These are phyloP conservation scores for Salix koriyanagi DNA, from an alignment of 345 rosid genomes.

Conservation along the genomic window DNA sequence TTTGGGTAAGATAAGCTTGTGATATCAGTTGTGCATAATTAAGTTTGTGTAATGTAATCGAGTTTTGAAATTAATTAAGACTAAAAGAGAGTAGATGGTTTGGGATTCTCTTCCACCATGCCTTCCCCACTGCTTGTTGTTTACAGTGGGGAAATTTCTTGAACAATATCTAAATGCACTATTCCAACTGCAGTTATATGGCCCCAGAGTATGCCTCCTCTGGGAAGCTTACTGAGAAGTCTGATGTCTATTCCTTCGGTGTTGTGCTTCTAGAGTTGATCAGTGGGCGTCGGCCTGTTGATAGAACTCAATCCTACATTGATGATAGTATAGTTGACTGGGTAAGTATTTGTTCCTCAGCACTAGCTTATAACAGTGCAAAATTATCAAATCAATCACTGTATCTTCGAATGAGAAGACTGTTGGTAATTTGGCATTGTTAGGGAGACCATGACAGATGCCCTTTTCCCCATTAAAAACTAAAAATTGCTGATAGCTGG, in stretches of 20 bases:
- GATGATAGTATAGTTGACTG: constrained; percentile 27
- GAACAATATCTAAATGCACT: background rate
- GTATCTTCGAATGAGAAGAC: background rate
- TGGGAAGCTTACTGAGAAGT: constrained; percentile 28
- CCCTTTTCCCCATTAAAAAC: background rate
- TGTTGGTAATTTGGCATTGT: background rate
- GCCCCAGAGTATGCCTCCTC: constrained; percentile 35
- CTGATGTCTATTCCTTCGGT: constrained; percentile 33
- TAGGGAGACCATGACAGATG: background rate
- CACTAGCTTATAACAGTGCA: background rate
- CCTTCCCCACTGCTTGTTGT: background rate
- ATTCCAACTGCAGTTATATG: constrained; percentile 20
- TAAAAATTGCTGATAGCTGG: background rate
- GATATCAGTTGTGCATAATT: background rate
- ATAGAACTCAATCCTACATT: constrained; percentile 15
- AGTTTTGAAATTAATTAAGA: background rate
- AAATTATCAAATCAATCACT: background rate
- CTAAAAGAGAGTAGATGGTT: background rate
- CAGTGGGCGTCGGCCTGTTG: constrained; percentile 24
- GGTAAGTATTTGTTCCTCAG: constrained; percentile 15
- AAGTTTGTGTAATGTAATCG: background rate
- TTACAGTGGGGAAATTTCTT: background rate
- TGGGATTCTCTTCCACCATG: background rate
- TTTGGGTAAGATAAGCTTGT: constrained; percentile 16
- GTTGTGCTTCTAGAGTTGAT: constrained; percentile 33